phyloP scores from a whole-genome alignment of 805 yeast species.

The Myxozyma kluyveri region DNA sequence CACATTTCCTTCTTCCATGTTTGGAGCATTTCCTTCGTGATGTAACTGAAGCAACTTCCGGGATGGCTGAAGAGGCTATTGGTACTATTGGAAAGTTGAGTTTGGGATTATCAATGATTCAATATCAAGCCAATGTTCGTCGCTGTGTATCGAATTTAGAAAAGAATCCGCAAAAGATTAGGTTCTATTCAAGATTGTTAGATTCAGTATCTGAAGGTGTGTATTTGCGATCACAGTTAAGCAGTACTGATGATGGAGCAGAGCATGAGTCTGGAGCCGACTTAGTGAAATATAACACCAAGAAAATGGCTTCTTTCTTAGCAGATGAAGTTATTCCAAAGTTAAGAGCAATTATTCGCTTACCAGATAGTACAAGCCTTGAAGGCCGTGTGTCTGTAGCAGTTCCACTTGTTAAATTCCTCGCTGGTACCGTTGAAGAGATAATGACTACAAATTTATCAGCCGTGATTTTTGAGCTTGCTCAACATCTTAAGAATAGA shows the following conservation, averaged over 20 bases:
- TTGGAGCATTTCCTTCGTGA: slow-evolving; percentile 68
- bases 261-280: slow-evolving; percentile 19
- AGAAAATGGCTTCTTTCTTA: slow-evolving; percentile 48
- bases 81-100: slow-evolving; percentile 59
- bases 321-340: slow-evolving; percentile 59
- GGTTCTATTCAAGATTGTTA: slow-evolving; percentile 42
- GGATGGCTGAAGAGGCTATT: slow-evolving; percentile 48
- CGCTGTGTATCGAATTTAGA: slow-evolving; percentile 58
- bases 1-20: slow-evolving; percentile 81
- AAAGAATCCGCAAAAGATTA: slow-evolving; percentile 38
- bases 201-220: slow-evolving; percentile 55
- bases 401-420: slow-evolving; percentile 69
- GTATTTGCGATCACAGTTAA: slow-evolving; percentile 12
- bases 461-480: slow-evolving; percentile 76
- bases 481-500: slow-evolving; percentile 82
- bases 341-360: slow-evolving; percentile 52
- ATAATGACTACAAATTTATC: slow-evolving; percentile 63
- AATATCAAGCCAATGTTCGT: slow-evolving; percentile 68
- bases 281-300: slow-evolving; percentile 12
- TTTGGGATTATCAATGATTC: slow-evolving; percentile 67
- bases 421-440: slow-evolving; percentile 59
- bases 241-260: neutral
- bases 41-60: slow-evolving; percentile 38
- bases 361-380: slow-evolving; percentile 75
- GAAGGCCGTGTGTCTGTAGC: slow-evolving; percentile 73